These are phyloP conservation scores for Pseudopyrenochaeta lycopersici DNA, from an alignment of 2,329 filamentous ascomycete genomes.

Conservation along the genomic window DNA sequence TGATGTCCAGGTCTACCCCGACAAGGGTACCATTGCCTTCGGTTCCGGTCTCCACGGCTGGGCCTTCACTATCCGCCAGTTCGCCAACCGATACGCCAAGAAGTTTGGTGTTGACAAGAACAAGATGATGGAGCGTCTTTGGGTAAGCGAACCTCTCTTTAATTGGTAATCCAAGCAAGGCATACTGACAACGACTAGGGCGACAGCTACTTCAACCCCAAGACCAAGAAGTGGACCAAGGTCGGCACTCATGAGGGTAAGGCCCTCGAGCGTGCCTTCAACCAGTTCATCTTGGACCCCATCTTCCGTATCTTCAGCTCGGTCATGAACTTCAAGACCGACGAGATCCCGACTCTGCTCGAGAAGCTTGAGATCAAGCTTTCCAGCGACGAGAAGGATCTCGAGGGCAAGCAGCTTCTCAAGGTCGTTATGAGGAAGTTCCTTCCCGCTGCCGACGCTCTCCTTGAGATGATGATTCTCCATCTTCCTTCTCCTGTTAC, in stretches of 20 bases:
- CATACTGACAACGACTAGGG: slow-evolving; percentile 60
- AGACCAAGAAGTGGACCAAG: slow-evolving; percentile 99
- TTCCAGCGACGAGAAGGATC: slow-evolving; percentile 81
- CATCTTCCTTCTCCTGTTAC: slow-evolving; percentile 96
- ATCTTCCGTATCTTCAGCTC: slow-evolving; percentile 99
- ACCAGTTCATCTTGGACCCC: slow-evolving; percentile 98
- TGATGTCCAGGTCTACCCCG: slow-evolving; percentile 98
- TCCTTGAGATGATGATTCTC: slow-evolving; percentile 99
- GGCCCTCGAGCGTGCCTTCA: slow-evolving; percentile 96
- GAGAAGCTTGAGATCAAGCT: slow-evolving; percentile 98
- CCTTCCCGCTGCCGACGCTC: slow-evolving; percentile 96
- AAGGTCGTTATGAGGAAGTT: slow-evolving; percentile 99
- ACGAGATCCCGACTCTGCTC: slow-evolving; percentile 82
- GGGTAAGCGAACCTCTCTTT: slow-evolving; percentile 66
- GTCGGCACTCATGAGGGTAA: slow-evolving; percentile 83
- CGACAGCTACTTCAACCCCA: slow-evolving; percentile 99
- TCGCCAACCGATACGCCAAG: slow-evolving; percentile 95
- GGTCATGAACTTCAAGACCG: slow-evolving; percentile 99
- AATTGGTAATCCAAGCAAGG: slow-evolving; percentile 13
- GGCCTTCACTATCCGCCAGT: slow-evolving; percentile 99
- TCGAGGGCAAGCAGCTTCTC: slow-evolving; percentile 96
- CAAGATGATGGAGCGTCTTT: slow-evolving; percentile 99
- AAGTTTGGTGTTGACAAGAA: slow-evolving; percentile 99
- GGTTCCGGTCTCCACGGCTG: slow-evolving; percentile 99
- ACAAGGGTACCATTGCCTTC: slow-evolving; percentile 98